Conservation (phyloP, 352 stramenopile species). For the Phytophthora pini region DNA sequence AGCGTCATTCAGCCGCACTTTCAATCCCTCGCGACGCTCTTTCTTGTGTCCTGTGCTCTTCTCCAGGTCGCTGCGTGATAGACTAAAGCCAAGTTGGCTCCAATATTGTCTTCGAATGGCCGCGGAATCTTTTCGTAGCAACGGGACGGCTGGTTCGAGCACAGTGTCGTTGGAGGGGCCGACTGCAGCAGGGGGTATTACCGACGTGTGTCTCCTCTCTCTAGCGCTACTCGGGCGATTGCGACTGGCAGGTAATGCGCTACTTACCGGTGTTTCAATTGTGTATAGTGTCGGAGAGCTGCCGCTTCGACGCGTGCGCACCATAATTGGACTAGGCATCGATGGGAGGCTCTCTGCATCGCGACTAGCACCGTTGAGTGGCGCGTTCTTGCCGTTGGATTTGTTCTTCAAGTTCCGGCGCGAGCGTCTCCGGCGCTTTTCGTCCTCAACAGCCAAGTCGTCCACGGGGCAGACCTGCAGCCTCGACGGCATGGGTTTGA, state of each 20-base stretch:
- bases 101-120: slow-evolving; percentile 88
- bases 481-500: slow-evolving; percentile 78
- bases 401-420: slow-evolving; percentile 44
- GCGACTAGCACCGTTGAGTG: slow-evolving; percentile 46
- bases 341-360: slow-evolving; percentile 73
- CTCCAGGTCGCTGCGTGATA: slow-evolving; percentile 83
- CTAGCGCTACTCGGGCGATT: slow-evolving; percentile 19
- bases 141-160: slow-evolving; percentile 32
- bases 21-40: slow-evolving; percentile 72
- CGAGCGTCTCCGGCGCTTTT: slow-evolving; percentile 73
- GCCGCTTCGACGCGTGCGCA: slow-evolving; percentile 31
- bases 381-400: slow-evolving; percentile 49
- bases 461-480: slow-evolving; percentile 78
- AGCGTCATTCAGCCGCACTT: slow-evolving; percentile 80
- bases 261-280: slow-evolving; percentile 5
- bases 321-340: slow-evolving; percentile 43
- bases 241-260: slow-evolving; percentile 9
- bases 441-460: slow-evolving; percentile 78
- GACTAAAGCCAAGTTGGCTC: slow-evolving; percentile 84
- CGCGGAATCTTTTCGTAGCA: slow-evolving; percentile 81
- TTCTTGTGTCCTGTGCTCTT: slow-evolving; percentile 73
- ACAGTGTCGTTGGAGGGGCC: slow-evolving; percentile 27
- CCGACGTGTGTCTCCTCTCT: slow-evolving; percentile 25
- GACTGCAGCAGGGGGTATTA: slow-evolving; percentile 13
- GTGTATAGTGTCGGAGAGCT: slow-evolving; percentile 22